phyloP scores from a whole-genome alignment of 305 asterid species.

The Fraxinus xanthoxyloides region DNA sequence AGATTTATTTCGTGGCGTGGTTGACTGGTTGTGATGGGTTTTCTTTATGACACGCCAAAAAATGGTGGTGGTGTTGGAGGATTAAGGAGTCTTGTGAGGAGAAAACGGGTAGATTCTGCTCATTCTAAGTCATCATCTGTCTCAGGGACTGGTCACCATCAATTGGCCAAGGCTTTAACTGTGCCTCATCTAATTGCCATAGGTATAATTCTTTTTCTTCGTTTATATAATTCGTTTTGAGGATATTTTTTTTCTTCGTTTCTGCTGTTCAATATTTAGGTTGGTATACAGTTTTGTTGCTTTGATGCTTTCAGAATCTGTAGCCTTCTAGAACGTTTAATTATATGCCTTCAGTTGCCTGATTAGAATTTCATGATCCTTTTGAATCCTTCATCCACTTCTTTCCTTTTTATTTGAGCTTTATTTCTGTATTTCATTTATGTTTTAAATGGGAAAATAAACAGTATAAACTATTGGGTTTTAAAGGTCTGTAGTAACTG shows the following conservation, averaged over 20 bases:
- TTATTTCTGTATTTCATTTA: neutral
- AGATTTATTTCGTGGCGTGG: conserved; percentile 24
- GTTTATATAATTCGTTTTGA: neutral
- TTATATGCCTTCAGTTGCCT: neutral
- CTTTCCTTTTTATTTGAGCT: neutral
- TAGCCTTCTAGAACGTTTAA: neutral
- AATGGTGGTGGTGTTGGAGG: conserved; percentile 39
- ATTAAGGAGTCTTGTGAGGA: conserved; percentile 68
- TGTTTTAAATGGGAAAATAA: neutral
- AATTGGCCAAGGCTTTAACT: conserved; percentile 80
- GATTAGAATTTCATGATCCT: neutral
- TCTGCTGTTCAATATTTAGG: neutral
- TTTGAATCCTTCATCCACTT: neutral
- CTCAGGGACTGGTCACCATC: conserved; percentile 39
- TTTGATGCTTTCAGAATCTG: neutral
- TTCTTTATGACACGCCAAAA: conserved; percentile 37
- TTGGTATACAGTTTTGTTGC: conserved; percentile 4
- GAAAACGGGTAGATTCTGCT: conserved; percentile 88
- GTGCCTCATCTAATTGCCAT: conserved; percentile 86
- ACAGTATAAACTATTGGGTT: neutral
- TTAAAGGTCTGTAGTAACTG: neutral
- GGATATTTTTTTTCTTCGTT: neutral
- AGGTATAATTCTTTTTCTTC: conserved; percentile 38
- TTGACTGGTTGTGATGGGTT: conserved; percentile 40
- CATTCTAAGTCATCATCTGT: conserved; percentile 44